Evolutionary conservation across 768 basidiomycete genomes (phyloP).

Genomic region (Suillus hirtellus): DNA sequence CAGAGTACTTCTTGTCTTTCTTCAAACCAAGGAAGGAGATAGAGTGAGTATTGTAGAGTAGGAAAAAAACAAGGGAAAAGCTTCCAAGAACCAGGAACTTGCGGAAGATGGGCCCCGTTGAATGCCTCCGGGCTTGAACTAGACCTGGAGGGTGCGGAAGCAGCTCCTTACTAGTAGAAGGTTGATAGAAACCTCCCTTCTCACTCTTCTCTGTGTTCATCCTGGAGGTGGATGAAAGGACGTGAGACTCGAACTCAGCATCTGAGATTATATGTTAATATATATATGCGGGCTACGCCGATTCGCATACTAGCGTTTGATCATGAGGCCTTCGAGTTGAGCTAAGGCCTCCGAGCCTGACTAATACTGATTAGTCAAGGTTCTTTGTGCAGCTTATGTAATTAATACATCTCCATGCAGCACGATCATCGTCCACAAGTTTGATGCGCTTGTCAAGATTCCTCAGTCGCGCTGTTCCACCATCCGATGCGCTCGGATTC

Average conservation of each 20-base stretch:
- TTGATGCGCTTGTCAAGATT: too few species aligned
- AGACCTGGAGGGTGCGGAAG: constrained; percentile 16
- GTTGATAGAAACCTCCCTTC: constrained; percentile 10
- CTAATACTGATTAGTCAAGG: too few species aligned
- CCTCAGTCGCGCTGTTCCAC: too few species aligned
- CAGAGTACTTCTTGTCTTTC: constrained; percentile 3
- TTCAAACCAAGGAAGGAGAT: constrained; percentile 5
- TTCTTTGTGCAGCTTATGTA: too few species aligned
- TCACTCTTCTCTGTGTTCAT: constrained; percentile 22
- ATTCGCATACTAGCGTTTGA: constrained; percentile 14
- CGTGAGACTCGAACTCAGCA: not conserved
- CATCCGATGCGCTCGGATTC: too few species aligned
- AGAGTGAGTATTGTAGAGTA: constrained; percentile 15
- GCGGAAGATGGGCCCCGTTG: constrained; percentile 8
- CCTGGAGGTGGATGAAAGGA: constrained; percentile 1
- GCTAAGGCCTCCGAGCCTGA: too few species aligned
- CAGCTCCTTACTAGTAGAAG: constrained; percentile 7
- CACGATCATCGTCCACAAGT: too few species aligned
- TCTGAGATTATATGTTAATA: too few species aligned
- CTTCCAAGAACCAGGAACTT: constrained; percentile 12
- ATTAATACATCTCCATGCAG: too few species aligned
- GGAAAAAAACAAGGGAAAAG: constrained; percentile 11
- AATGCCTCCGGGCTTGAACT: constrained; percentile 1
- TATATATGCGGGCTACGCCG: not conserved
- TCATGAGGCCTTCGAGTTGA: not conserved